phyloP scores from a whole-genome alignment of 164 flowering plant species.

The Stephania yunnanensis region DNA sequence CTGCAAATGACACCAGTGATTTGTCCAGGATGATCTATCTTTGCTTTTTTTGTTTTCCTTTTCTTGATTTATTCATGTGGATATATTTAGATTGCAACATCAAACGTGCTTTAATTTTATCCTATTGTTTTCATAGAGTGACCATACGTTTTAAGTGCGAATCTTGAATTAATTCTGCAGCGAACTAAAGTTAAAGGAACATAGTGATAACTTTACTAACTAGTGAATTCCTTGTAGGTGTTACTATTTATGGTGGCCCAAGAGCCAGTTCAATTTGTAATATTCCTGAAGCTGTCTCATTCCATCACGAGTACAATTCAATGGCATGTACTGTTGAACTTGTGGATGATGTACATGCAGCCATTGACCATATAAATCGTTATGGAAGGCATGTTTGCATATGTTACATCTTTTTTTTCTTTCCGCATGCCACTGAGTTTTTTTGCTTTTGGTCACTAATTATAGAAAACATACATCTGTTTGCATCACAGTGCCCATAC shows the following conservation, averaged over 20 bases:
- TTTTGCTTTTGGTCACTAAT: background rate
- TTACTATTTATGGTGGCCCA: constrained; percentile 78
- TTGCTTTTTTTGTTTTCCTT: too few species aligned
- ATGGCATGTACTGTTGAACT: constrained; percentile 85
- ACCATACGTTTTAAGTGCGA: background rate
- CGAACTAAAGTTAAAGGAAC: background rate
- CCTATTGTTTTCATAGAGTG: background rate
- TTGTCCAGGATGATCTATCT: too few species aligned
- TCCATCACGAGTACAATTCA: constrained; percentile 88
- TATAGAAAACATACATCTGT: background rate
- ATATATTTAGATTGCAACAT: too few species aligned
- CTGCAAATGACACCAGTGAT: too few species aligned
- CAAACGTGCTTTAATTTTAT: background rate
- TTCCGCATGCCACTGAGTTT: background rate
- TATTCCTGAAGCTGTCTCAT: constrained; percentile 50
- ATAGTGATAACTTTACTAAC: background rate
- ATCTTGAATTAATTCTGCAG: background rate
- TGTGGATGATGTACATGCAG: constrained; percentile 82
- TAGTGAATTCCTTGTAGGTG: constrained; percentile 43
- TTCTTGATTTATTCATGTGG: too few species aligned
- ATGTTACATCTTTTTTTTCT: background rate
- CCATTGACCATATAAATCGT: constrained; percentile 83
- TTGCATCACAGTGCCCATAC: constrained; percentile 77
- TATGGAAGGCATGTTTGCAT: constrained; percentile 72
- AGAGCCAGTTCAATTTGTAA: constrained; percentile 52